phyloP scores from a whole-genome alignment of 2,329 filamentous ascomycete genomes.

The Nannizzia gypsea region DNA sequence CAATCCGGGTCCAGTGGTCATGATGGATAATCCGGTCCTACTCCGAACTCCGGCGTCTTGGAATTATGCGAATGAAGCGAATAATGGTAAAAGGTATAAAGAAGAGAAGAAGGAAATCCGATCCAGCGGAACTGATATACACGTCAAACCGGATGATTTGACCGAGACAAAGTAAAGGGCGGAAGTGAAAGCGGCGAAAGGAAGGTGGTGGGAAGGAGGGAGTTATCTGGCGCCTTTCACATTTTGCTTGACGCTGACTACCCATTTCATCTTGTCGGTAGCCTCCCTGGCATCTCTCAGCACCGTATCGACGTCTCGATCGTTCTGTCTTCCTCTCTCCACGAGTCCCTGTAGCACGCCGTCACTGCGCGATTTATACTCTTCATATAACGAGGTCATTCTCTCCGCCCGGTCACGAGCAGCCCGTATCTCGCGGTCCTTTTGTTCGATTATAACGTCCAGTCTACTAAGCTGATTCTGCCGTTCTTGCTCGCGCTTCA shows the following conservation, averaged over 20 bases:
- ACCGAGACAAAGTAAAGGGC: background rate
- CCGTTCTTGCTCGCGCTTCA: constrained; percentile 27
- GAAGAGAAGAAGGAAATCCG: constrained; percentile 8
- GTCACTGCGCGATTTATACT: constrained; percentile 34
- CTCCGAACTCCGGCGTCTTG: constrained; percentile 12
- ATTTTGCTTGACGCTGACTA: constrained; percentile 30
- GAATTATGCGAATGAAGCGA: constrained; percentile 8
- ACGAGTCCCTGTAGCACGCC: constrained; percentile 26
- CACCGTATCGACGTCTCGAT: constrained; percentile 26
- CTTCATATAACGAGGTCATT: constrained; percentile 29
- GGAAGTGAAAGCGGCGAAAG: too few relatives aligned
- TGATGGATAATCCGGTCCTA: constrained; percentile 4
- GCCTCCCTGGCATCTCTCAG: constrained; percentile 32
- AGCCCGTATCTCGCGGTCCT: constrained; percentile 33
- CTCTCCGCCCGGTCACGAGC: constrained; percentile 31
- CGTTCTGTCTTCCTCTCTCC: constrained; percentile 21
- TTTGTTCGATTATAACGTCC: constrained; percentile 36
- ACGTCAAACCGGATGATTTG: background rate
- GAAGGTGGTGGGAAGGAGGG: background rate
- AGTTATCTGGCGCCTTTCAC: background rate
- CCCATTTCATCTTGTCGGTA: constrained; percentile 38
- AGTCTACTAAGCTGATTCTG: constrained; percentile 29
- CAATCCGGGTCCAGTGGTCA: background rate
- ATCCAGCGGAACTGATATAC: constrained; percentile 1
- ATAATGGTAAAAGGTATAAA: background rate